Conservation (phyloP, 768 basidiomycete species). For the Trametes villosa region DNA sequence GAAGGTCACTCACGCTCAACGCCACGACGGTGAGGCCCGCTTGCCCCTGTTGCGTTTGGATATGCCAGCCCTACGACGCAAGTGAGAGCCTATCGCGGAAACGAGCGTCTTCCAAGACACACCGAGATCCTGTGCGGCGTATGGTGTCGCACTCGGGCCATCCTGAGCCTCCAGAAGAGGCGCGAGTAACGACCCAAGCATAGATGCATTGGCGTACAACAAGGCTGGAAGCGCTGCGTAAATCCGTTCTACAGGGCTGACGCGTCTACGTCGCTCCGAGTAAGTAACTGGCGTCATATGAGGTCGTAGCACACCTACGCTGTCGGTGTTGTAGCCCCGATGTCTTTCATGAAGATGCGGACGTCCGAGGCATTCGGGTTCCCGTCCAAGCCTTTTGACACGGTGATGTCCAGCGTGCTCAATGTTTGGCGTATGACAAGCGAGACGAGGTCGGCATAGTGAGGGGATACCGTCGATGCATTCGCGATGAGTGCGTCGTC, state of each 20-base stretch:
- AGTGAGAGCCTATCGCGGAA: too few relatives aligned
- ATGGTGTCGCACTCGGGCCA: slow-evolving; percentile 20
- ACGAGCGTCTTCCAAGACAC: not conserved
- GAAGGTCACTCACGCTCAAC: slow-evolving; percentile 14
- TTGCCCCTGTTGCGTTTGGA: slow-evolving; percentile 20
- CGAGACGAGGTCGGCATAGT: slow-evolving; percentile 33
- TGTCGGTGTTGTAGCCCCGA: not conserved
- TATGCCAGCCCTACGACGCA: slow-evolving; percentile 16
- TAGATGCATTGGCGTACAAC: slow-evolving; percentile 36
- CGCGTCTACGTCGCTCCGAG: too few relatives aligned
- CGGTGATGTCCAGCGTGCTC: slow-evolving; percentile 33
- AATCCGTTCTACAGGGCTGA: slow-evolving; percentile 39
- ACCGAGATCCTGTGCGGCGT: slow-evolving; percentile 37
- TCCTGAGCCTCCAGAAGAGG: slow-evolving; percentile 36
- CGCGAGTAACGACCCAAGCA: slow-evolving; percentile 30
- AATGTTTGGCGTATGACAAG: slow-evolving; percentile 33
- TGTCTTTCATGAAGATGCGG: slow-evolving; percentile 27
- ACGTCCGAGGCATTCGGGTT: slow-evolving; percentile 31
- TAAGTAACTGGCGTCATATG: too few relatives aligned
- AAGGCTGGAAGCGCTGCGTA: slow-evolving; percentile 36
- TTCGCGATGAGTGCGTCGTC: slow-evolving; percentile 31
- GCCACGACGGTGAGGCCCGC: slow-evolving; percentile 2
- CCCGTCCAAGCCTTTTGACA: slow-evolving; percentile 20
- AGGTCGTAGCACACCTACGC: too few relatives aligned
- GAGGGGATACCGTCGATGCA: slow-evolving; percentile 25